Percentiles rank a stretch among this genome's conserved stretches.
phyloP scores from a whole-genome alignment of 371 early-diverging fungal species.

The Apophysomyces variabilis region DNA sequence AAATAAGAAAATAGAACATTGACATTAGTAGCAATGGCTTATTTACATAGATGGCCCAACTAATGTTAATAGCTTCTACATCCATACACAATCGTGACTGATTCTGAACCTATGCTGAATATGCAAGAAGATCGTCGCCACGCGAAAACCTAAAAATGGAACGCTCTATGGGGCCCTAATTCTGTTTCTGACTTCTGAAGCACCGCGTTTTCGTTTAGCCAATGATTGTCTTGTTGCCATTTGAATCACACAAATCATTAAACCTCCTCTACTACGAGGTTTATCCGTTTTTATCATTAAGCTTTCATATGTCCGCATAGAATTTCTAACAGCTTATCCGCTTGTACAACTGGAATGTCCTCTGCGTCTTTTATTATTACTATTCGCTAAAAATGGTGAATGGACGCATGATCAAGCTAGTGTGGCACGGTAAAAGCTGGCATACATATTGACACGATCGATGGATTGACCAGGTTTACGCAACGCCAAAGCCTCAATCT shows the following conservation, averaged over 20 bases:
- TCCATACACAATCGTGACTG: not conserved
- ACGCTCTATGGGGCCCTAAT: not conserved
- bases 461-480: conserved; percentile 70
- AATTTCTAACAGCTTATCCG: conserved; percentile 7
- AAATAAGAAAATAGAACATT: not conserved
- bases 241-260: conserved; percentile 1
- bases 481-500: conserved; percentile 67
- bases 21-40: not conserved
- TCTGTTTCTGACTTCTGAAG: conserved; percentile 1
- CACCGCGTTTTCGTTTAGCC: not conserved
- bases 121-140: not conserved
- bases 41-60: not conserved
- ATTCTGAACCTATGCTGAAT: not conserved
- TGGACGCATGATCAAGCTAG: conserved; percentile 6
- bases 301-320: conserved; percentile 4
- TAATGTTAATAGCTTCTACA: not conserved
- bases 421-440: conserved; percentile 64
- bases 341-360: not conserved
- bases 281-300: conserved; percentile 2
- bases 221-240: not conserved
- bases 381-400: conserved; percentile 1
- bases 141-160: conserved; percentile 9
- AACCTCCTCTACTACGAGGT: not conserved
- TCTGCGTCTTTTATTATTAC: conserved; percentile 7
- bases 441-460: conserved; percentile 89